Base-by-base conservation (phyloP, 352 stramenopile genomes). In the Blastocystis sp. region DNA sequence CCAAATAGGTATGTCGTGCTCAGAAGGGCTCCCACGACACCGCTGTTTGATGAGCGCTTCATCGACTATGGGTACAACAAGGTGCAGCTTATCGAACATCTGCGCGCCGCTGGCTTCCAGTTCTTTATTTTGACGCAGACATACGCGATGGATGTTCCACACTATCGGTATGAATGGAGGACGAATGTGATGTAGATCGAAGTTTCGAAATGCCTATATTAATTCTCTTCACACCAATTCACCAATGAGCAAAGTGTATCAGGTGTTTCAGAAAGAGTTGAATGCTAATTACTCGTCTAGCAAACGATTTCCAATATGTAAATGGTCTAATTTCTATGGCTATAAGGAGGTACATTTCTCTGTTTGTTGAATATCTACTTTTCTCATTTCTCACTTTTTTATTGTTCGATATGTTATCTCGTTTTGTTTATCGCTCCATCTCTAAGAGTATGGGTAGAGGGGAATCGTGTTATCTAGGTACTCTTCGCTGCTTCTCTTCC, bases 1-100 rank as follows among this genome's bases (percentile, higher is more conserved):
- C 53, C 53, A 24, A 18, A 18, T 34, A 34, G 30, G 30, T 34
- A 54, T 41, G 65, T 76, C 24, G 54, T 76, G n/a, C 41, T 76
- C 1, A 11, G 37, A 41, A 69, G 34, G 9, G 11, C 30, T 87
- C 55, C n/a, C 34, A 18, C n/a, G 37, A 76, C 62, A 0, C 75
- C 75, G 30, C 37, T 87, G 7, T 87, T 87, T 62, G 75, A 87
- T 68, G n/a, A 79, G 2, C 75, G 39, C 24, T 87, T 78, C 65
- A 41, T 81, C 34, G 47, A 81, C 30, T 81, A 81, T 47, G 70
- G 70, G 16, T 81, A 81, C 39, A 87, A 87, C 34, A 87, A 87
- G 45, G 53, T 87, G 55, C 30, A 87, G 34, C 62, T 45, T 0
- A 69, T 87, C n/a, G 75, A 87, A 6, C 59, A 76, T 76, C 73